phyloP scores from a whole-genome alignment of 441 rosid species.

The Lepidium campestre region DNA sequence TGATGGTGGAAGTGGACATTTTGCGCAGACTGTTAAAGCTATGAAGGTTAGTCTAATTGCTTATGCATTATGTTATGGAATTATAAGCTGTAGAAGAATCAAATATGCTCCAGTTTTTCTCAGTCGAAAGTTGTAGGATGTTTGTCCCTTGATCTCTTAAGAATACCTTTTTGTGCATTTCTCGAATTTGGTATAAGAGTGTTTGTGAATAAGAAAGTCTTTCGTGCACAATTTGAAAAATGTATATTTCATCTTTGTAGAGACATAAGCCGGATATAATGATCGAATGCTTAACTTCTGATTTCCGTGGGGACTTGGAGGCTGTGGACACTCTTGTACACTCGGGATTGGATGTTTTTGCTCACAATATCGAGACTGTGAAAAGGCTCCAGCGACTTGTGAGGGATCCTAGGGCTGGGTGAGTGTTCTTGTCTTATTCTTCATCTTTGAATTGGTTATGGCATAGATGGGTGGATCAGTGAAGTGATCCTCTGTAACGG shows the following conservation, averaged over 20 bases:
- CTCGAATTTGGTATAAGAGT: background rate
- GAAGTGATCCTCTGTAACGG: background rate
- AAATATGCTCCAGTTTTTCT: background rate
- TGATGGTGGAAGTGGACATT: slow-evolving; percentile 99
- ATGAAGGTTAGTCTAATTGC: slow-evolving; percentile 57
- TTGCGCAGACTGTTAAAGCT: slow-evolving; percentile 83
- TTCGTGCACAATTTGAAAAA: background rate
- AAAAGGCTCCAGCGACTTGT: slow-evolving; percentile 90
- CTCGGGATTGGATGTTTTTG: slow-evolving; percentile 94
- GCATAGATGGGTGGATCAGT: background rate
- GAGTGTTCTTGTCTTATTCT: slow-evolving; percentile 19
- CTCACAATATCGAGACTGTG: slow-evolving; percentile 94
- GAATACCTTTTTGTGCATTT: background rate
- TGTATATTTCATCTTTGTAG: slow-evolving; percentile 33
- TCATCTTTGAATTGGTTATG: background rate
- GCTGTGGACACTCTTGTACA: slow-evolving; percentile 78
- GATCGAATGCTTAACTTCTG: slow-evolving; percentile 97
- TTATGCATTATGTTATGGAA: background rate
- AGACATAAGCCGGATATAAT: slow-evolving; percentile 80
- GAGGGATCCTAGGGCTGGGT: slow-evolving; percentile 99
- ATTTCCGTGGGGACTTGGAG: slow-evolving; percentile 87
- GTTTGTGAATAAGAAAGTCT: background rate
- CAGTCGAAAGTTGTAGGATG: background rate
- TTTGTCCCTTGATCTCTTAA: background rate
- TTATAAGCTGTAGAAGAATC: background rate